Base-by-base conservation (phyloP, 768 basidiomycete species). In the Brasilioporus rufonigricans region DNA sequence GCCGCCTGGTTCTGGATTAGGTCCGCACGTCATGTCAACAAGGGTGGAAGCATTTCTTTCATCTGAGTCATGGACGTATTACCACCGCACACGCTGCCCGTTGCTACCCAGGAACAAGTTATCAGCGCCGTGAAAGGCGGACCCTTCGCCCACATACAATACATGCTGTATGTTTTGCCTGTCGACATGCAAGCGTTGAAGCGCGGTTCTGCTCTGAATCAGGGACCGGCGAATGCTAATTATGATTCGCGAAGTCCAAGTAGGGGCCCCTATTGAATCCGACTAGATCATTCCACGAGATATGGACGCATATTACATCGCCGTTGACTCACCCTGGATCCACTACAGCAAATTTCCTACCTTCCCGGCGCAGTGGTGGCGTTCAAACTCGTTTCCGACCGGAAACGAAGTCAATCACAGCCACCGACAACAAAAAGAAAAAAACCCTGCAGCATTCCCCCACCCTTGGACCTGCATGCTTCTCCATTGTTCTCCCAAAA, bases 401-500 rank as follows among this genome's bases (percentile, higher is more conserved):
- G 33, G 33, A 33, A 33, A 33, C 3, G 33, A 33, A 33, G 33
- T 9, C 27, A 29, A 29, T 5, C 27, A 29, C 27, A 29, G 27
- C 27, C 27, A 29, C 27, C 7, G 12, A 33, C 33, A 33, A 33
- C 12, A 14, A 33, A 13, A 27, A 16, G 26, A 44, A 26, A 10
- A 44, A 44, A 44, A 29, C 16, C 16, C 27, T 21, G 5, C n/a
- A 9, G 3, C 19, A 12, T 32, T 14, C 31, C 3, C 26, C 14
- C 33, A 11, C 33, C 33, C 33, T n/a, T n/a, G n/a, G n/a, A n/a
- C n/a, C n/a, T n/a, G 33, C 33, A 11, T n/a, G 33, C 59, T 60
- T 60, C 59, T 24, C 59, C 44, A 58, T 60, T 60, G 59, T 60
- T 23, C 59, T 44, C 56, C 45, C 38, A 53, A 49, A 48, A 52